Conservation (phyloP, 73 alveolate species). For the Tetrahymena elliotti region DNA sequence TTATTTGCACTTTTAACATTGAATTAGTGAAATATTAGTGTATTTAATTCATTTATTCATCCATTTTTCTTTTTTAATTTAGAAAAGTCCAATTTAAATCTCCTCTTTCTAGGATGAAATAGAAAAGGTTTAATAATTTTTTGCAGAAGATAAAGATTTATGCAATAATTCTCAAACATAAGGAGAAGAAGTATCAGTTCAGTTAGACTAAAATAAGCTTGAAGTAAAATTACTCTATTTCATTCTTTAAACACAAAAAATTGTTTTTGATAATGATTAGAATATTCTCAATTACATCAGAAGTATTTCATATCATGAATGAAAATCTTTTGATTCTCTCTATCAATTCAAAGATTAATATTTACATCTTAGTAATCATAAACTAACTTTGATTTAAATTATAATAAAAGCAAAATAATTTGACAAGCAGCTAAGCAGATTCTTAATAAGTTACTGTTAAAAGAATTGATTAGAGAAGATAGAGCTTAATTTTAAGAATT, state of each 20-base stretch:
- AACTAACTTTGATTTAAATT: not conserved
- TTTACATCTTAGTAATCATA: not conserved
- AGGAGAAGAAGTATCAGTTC: not conserved
- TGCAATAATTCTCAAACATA: not conserved
- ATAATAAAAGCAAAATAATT: not conserved
- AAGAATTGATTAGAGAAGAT: not conserved
- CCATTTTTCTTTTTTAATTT: not conserved
- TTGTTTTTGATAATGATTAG: not conserved
- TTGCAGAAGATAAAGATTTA: not conserved
- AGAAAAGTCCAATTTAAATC: not conserved
- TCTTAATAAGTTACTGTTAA: not conserved
- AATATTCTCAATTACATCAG: not conserved
- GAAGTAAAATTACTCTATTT: not conserved
- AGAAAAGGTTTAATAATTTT: not conserved
- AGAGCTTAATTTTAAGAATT: not conserved
- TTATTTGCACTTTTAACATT: not conserved
- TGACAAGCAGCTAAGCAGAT: not conserved
- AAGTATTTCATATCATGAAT: not conserved
- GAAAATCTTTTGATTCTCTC: not conserved
- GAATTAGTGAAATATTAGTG: not conserved
- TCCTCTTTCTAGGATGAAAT: not conserved
- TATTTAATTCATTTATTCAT: too few relatives aligned
- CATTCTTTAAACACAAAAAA: too few relatives aligned
- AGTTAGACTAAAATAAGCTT: not conserved
- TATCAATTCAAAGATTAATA: too few relatives aligned